Evolutionary conservation across 768 basidiomycete genomes (phyloP).

Genomic region (Auriscalpium microsporum): DNA sequence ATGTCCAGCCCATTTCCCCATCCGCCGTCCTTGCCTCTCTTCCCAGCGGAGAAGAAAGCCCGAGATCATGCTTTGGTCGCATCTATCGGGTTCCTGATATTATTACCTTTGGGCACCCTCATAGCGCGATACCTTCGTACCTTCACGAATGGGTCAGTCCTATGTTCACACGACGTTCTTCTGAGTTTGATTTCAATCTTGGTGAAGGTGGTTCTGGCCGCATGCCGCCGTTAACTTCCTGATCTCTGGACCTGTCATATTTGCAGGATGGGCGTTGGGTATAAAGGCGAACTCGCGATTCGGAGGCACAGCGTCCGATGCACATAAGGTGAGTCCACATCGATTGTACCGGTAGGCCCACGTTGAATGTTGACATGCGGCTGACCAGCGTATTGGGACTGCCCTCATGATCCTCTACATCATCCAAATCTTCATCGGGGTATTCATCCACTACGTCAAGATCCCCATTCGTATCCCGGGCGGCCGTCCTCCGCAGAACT

Average conservation of each 20-base stretch:
- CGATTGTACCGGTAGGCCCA: too few relatives aligned
- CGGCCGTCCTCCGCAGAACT: conserved; percentile 21
- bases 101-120: conserved; percentile 19
- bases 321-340: conserved; percentile 9
- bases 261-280: conserved; percentile 17
- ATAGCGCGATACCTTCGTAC: conserved; percentile 18
- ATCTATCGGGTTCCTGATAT: conserved; percentile 15
- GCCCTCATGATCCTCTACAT: conserved; percentile 19
- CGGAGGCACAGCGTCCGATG: not conserved
- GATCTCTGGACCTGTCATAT: conserved; percentile 18
- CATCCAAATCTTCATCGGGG: conserved; percentile 16
- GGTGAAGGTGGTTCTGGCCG: conserved; percentile 16
- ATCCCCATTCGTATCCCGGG: conserved; percentile 11
- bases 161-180: not conserved
- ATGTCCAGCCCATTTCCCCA: too few relatives aligned
- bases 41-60: conserved; percentile 4
- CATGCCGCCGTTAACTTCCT: conserved; percentile 19
- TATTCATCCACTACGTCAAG: conserved; percentile 20
- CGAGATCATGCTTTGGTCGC: conserved; percentile 16
- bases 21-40: not conserved
- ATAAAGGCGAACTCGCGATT: conserved; percentile 5
- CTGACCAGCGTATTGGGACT: conserved; percentile 16
- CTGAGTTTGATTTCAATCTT: not conserved
- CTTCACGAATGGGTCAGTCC: conserved; percentile 7
- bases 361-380: not conserved